These are phyloP conservation scores for Hyphopichia pseudoburtonii DNA, from an alignment of 1,139 yeast genomes.

Conservation along the genomic window DNA sequence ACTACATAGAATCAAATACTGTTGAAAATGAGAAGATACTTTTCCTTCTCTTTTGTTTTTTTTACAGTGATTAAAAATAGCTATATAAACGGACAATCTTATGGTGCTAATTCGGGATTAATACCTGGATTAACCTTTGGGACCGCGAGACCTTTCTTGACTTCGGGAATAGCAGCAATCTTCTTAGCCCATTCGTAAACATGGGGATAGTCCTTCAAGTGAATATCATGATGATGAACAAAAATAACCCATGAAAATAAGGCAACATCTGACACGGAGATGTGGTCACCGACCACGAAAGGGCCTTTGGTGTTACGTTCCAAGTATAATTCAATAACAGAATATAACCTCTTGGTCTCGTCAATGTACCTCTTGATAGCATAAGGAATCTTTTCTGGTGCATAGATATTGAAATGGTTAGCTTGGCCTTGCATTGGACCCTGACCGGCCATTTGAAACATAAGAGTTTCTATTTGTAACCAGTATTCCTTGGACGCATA, in stretches of 20 bases:
- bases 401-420: constrained; percentile 42
- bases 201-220: constrained; percentile 42
- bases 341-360: constrained; percentile 53
- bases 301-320: constrained; percentile 36
- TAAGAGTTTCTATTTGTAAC: constrained; percentile 50
- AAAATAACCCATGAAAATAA: constrained; percentile 38
- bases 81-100: no score
- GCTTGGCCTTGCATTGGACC: constrained; percentile 67
- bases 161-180: constrained; percentile 35
- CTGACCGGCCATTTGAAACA: constrained; percentile 58
- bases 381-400: constrained; percentile 50
- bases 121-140: background rate
- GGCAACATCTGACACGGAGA: constrained; percentile 55
- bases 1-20: no score
- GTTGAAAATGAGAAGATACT: no score
- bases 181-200: constrained; percentile 45
- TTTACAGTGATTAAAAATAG: no score
- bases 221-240: constrained; percentile 25
- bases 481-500: constrained; percentile 47
- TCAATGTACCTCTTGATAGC: constrained; percentile 51
- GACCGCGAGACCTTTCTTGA: constrained; percentile 27
- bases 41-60: no score
- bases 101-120: background rate
- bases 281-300: constrained; percentile 56
- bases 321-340: constrained; percentile 52